Percentiles rank a stretch among this genome's conserved stretches.
Evolutionary conservation across 352 stramenopile genomes (phyloP).

Genomic region (Globisporangium heterothallicum): DNA sequence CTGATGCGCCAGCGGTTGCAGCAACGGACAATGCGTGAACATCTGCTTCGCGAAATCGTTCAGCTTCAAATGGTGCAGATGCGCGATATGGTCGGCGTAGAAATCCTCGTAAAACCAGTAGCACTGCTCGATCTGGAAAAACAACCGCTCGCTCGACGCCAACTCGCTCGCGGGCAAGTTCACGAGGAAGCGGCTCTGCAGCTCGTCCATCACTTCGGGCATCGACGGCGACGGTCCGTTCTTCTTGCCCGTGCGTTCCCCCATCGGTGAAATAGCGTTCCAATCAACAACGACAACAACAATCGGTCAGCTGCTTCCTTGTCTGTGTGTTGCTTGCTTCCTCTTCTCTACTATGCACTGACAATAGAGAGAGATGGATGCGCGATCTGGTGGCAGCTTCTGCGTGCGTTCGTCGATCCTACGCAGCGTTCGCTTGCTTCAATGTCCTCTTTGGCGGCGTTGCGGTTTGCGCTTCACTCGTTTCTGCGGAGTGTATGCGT

Average conservation of each 20-base stretch:
- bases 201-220: constrained; percentile 93
- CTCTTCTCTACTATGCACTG: too few relatives aligned
- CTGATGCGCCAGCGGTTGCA: constrained; percentile 74
- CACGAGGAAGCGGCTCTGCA: constrained; percentile 94
- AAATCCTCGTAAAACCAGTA: constrained; percentile 98
- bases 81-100: constrained; percentile 86
- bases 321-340: too few relatives aligned
- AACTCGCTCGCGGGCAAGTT: constrained; percentile 92
- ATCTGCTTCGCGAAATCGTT: constrained; percentile 92
- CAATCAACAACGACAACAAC: too few relatives aligned
- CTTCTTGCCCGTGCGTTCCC: constrained; percentile 11
- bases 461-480: too few relatives aligned
- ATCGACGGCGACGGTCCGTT: constrained; percentile 34
- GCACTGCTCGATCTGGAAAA: constrained; percentile 97
- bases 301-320: too few relatives aligned
- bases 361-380: too few relatives aligned
- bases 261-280: too few relatives aligned
- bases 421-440: too few relatives aligned
- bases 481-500: not conserved
- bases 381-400: too few relatives aligned
- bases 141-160: constrained; percentile 89
- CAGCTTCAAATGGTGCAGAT: constrained; percentile 90
- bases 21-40: constrained; percentile 88
- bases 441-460: too few relatives aligned
- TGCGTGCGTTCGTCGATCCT: too few relatives aligned